Conservation (phyloP, 176 grass and related monocot genomes). For the Secale cereale region DNA sequence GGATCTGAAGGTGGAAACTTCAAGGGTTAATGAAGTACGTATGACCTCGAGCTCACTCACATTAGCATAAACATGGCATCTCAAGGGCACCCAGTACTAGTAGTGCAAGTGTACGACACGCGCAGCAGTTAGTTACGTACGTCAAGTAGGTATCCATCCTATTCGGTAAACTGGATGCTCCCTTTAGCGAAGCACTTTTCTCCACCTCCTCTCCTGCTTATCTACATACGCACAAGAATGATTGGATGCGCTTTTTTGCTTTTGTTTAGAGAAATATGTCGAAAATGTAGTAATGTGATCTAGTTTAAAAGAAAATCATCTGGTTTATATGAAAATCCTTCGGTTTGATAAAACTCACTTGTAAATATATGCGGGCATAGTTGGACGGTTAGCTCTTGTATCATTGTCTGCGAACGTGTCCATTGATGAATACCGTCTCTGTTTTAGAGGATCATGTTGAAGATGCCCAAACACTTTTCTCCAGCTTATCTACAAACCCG, state of each 20-base stretch:
- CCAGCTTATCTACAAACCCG: neutral
- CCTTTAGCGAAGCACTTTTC: neutral
- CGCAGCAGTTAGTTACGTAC: neutral
- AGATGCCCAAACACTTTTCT: neutral
- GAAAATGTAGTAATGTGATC: no score
- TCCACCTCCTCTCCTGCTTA: neutral
- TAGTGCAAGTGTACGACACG: neutral
- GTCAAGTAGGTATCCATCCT: neutral
- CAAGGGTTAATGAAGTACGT: neutral
- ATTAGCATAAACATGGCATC: neutral
- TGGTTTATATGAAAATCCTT: no score
- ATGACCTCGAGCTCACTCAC: neutral
- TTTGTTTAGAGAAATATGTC: neutral
- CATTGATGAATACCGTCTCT: no score
- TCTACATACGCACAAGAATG: neutral
- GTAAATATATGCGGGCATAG: no score
- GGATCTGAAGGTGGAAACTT: neutral
- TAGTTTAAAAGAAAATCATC: no score
- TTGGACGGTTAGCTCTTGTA: no score
- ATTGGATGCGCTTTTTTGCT: neutral
- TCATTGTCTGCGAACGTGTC: no score
- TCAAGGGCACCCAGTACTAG: neutral
- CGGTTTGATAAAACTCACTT: no score
- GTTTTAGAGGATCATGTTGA: no score
- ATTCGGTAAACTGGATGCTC: neutral